These are phyloP conservation scores for Cladophialophora bantiana DNA, from an alignment of 2,329 filamentous ascomycete genomes.

Conservation along the genomic window DNA sequence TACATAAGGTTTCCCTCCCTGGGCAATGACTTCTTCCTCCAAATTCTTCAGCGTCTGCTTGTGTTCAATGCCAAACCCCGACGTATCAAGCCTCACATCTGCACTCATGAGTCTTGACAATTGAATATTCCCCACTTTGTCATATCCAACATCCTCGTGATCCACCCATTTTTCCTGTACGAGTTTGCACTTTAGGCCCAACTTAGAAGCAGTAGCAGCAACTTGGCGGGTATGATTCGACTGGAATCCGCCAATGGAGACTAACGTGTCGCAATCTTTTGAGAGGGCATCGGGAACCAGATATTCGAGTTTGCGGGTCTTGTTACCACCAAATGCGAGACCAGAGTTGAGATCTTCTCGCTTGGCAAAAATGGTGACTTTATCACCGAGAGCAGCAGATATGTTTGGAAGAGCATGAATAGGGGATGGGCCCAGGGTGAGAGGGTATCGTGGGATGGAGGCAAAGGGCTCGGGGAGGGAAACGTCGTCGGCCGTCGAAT, in stretches of 20 bases:
- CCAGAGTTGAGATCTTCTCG: slow-evolving; percentile 74
- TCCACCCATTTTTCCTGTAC: slow-evolving; percentile 75
- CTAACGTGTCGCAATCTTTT: slow-evolving; percentile 65
- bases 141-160: slow-evolving; percentile 66
- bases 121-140: slow-evolving; percentile 74
- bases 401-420: slow-evolving; percentile 73
- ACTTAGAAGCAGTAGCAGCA: slow-evolving; percentile 65
- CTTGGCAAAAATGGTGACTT: slow-evolving; percentile 72
- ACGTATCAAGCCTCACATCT: slow-evolving; percentile 66
- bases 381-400: slow-evolving; percentile 65
- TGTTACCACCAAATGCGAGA: slow-evolving; percentile 73
- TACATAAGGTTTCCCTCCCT: slow-evolving; percentile 67
- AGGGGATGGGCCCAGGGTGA: slow-evolving; percentile 72
- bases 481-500: background rate
- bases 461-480: slow-evolving; percentile 66
- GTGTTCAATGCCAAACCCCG: slow-evolving; percentile 72
- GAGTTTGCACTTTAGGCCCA: slow-evolving; percentile 61
- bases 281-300: slow-evolving; percentile 68
- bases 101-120: slow-evolving; percentile 72
- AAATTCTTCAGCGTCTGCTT: slow-evolving; percentile 66
- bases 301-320: slow-evolving; percentile 74
- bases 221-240: slow-evolving; percentile 75
- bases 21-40: slow-evolving; percentile 59
- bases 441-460: slow-evolving; percentile 65
- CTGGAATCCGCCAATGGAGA: slow-evolving; percentile 72